Evolutionary conservation across 164 flowering plant genomes (phyloP).

Genomic region (Berberis thunbergii): DNA sequence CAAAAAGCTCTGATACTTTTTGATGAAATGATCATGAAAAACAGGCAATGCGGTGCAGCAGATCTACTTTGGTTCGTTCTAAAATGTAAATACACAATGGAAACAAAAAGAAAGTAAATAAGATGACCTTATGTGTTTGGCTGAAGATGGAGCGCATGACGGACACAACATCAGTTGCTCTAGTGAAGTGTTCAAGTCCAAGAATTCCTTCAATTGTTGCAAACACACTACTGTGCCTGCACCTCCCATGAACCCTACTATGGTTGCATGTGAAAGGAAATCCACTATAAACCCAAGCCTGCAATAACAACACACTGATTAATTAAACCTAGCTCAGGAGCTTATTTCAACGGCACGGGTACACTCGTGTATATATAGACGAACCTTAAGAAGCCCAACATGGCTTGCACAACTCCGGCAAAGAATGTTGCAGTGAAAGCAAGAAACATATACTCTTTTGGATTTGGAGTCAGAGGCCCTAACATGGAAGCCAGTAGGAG

Average conservation of each 20-base stretch:
- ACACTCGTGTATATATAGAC: background rate
- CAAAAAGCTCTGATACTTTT: too few species aligned
- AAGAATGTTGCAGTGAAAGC: conserved; percentile 51
- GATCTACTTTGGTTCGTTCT: too few species aligned
- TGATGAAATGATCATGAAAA: too few species aligned
- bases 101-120: background rate
- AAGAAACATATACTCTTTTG: conserved; percentile 34
- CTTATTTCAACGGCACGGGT: background rate
- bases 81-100: too few species aligned
- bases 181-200: conserved; percentile 50
- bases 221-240: conserved; percentile 50
- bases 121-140: conserved; percentile 32
- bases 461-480: conserved; percentile 19
- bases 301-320: background rate
- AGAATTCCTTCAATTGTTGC: conserved; percentile 68
- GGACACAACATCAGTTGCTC: conserved; percentile 38
- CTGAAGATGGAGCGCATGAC: conserved; percentile 41
- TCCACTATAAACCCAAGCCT: conserved; percentile 65
- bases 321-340: background rate
- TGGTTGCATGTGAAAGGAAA: conserved; percentile 52
- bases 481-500: conserved; percentile 54
- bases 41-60: too few species aligned
- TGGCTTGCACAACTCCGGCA: conserved; percentile 49
- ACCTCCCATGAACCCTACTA: conserved; percentile 68
- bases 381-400: conserved; percentile 54